phyloP scores from a whole-genome alignment of 2,329 filamentous ascomycete genomes.

The Penicillium sp. region DNA sequence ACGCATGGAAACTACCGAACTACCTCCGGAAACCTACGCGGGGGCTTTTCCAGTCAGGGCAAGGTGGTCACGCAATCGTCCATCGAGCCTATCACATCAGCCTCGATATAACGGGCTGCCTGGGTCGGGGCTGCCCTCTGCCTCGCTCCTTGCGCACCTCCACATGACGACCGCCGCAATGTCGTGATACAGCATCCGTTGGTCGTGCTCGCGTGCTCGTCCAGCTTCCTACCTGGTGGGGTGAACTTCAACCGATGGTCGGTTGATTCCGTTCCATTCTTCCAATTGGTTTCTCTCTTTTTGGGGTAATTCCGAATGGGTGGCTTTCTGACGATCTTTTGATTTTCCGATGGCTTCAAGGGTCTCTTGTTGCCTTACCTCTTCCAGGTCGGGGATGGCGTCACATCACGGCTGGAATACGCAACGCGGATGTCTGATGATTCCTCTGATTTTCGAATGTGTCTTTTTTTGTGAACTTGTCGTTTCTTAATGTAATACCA shows the following conservation, averaged over 20 bases:
- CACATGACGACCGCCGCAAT: constrained; percentile 12
- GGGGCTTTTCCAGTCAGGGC: too few relatives aligned
- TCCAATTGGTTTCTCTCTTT: too few relatives aligned
- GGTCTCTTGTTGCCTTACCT: background rate
- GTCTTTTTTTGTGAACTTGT: constrained; percentile 4
- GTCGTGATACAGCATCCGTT: constrained; percentile 20
- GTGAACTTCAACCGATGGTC: too few relatives aligned
- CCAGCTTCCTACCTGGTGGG: constrained; percentile 2
- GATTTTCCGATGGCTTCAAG: too few relatives aligned
- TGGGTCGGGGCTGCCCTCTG: background rate
- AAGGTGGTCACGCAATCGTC: constrained; percentile 5
- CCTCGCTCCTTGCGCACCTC: background rate
- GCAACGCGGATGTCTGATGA: background rate
- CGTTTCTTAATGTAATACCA: constrained; percentile 32
- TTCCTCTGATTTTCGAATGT: background rate
- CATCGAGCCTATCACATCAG: background rate
- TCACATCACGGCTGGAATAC: constrained; percentile 7
- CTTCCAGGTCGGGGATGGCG: constrained; percentile 1
- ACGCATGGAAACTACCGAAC: background rate
- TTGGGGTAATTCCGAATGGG: too few relatives aligned
- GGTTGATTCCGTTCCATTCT: too few relatives aligned
- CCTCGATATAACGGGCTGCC: background rate
- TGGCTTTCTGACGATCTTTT: too few relatives aligned
- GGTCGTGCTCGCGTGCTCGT: constrained; percentile 23
- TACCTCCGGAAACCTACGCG: too few relatives aligned